Evolutionary conservation across 495 filamentous ascomycete genomes (phyloP).

Genomic region (Penicillium salamii): DNA sequence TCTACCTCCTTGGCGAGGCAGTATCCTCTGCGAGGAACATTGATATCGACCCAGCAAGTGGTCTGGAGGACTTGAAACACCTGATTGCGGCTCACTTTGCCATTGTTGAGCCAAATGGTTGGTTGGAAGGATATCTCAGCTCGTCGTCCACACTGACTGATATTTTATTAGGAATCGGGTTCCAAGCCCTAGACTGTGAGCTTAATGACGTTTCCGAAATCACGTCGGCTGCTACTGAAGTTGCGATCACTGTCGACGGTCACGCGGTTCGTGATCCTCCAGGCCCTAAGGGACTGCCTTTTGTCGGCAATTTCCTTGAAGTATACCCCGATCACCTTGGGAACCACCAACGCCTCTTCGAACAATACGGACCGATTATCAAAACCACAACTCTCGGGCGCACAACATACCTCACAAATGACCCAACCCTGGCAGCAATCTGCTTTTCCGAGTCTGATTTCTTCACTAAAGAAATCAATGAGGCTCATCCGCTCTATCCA

Average conservation of each 20-base stretch:
- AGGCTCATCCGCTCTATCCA: conserved; percentile 45
- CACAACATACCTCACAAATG: conserved; percentile 47
- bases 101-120: conserved; percentile 26
- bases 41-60: conserved; percentile 17
- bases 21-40: conserved; percentile 25
- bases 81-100: conserved; percentile 31
- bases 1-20: conserved; percentile 37
- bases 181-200: conserved; percentile 24
- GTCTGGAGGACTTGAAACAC: conserved; percentile 26
- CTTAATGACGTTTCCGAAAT: conserved; percentile 28
- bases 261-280: conserved; percentile 37
- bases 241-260: conserved; percentile 38
- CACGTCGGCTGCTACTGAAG: conserved; percentile 17
- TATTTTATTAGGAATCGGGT: conserved; percentile 32
- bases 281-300: conserved; percentile 47
- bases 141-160: background rate
- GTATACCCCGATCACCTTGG: conserved; percentile 56
- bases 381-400: conserved; percentile 53
- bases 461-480: conserved; percentile 51
- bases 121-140: background rate
- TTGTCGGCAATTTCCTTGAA: conserved; percentile 51
- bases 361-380: conserved; percentile 50
- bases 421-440: conserved; percentile 37
- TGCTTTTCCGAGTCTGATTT: conserved; percentile 44
- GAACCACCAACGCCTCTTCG: conserved; percentile 54